Percentiles rank a stretch among this genome's conserved stretches.
phyloP scores from a whole-genome alignment of 352 stramenopile genomes.

The Pythium rhizo-oryzae region DNA sequence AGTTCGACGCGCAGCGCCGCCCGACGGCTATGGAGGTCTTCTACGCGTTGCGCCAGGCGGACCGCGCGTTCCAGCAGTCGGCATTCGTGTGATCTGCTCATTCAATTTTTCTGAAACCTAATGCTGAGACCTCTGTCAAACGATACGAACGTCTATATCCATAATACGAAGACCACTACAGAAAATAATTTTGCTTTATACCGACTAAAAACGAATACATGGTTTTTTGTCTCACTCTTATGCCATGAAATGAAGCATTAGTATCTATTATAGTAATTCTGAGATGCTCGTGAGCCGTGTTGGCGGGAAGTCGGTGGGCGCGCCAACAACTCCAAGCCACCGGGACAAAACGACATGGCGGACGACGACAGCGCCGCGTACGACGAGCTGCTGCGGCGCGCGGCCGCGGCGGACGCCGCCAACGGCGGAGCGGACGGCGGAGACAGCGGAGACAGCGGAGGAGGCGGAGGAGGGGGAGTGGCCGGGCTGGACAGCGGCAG shows the following conservation, averaged over 20 bases:
- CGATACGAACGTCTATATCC: background rate
- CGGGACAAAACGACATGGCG: slow-evolving; percentile 20
- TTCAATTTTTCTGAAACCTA: background rate
- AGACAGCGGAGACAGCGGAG: background rate
- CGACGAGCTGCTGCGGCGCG: slow-evolving; percentile 21
- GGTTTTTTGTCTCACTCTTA: too few species aligned
- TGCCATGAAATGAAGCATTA: too few species aligned
- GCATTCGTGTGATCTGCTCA: background rate
- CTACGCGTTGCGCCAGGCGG: slow-evolving; percentile 21
- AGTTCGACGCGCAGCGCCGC: background rate
- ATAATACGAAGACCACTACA: too few species aligned
- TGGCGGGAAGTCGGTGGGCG: slow-evolving; percentile 18
- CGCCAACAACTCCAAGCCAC: background rate
- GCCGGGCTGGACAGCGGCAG: slow-evolving; percentile 18
- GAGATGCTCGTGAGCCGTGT: slow-evolving; percentile 1
- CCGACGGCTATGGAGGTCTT: slow-evolving; percentile 23
- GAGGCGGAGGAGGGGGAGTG: background rate
- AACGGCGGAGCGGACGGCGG: slow-evolving; percentile 9
- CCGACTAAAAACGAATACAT: too few species aligned
- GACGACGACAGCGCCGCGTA: slow-evolving; percentile 23
- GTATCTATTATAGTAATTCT: background rate
- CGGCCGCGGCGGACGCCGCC: slow-evolving; percentile 9
- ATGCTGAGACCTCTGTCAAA: background rate
- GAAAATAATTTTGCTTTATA: too few species aligned
- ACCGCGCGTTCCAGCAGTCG: background rate